These are phyloP conservation scores for Candida sanyaensis DNA, from an alignment of 1,139 yeast species.

Conservation along the genomic window DNA sequence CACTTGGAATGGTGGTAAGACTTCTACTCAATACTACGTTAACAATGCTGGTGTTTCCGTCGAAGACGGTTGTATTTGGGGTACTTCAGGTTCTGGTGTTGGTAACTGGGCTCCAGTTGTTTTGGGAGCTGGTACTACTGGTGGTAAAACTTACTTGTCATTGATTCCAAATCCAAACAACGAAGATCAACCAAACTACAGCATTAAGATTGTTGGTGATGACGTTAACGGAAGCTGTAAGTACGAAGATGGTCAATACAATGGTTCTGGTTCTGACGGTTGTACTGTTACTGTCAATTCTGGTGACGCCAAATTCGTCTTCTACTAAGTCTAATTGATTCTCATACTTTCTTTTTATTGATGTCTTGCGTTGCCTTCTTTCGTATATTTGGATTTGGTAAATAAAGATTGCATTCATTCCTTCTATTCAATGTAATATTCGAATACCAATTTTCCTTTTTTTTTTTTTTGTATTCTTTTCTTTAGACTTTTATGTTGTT, in stretches of 20 bases:
- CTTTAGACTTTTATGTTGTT: neutral
- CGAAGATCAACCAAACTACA: slow-evolving; percentile 73
- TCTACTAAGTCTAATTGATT: slow-evolving; percentile 33
- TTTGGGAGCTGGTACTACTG: slow-evolving; percentile 87
- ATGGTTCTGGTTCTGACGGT: slow-evolving; percentile 72
- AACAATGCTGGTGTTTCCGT: slow-evolving; percentile 92
- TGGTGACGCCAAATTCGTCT: slow-evolving; percentile 77
- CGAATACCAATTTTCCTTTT: neutral
- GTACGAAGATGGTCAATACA: slow-evolving; percentile 76
- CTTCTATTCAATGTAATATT: neutral
- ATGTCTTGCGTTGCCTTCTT: neutral
- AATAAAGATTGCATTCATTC: neutral
- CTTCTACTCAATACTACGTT: slow-evolving; percentile 95
- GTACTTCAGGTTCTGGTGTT: slow-evolving; percentile 70
- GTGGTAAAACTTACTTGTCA: slow-evolving; percentile 82
- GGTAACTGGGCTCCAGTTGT: slow-evolving; percentile 99
- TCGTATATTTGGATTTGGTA: neutral
- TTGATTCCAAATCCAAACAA: slow-evolving; percentile 96
- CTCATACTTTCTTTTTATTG: neutral
- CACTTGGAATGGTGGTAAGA: slow-evolving; percentile 77
- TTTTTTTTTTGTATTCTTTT: neutral
- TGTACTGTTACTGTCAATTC: slow-evolving; percentile 89
- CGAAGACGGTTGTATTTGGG: slow-evolving; percentile 95
- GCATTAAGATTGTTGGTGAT: slow-evolving; percentile 78
- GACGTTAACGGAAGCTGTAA: slow-evolving; percentile 74